Evolutionary conservation across 768 basidiomycete genomes (phyloP), one percentile per base, ranked within the genome.

Genomic region (Suillus ampliporus): DNA sequence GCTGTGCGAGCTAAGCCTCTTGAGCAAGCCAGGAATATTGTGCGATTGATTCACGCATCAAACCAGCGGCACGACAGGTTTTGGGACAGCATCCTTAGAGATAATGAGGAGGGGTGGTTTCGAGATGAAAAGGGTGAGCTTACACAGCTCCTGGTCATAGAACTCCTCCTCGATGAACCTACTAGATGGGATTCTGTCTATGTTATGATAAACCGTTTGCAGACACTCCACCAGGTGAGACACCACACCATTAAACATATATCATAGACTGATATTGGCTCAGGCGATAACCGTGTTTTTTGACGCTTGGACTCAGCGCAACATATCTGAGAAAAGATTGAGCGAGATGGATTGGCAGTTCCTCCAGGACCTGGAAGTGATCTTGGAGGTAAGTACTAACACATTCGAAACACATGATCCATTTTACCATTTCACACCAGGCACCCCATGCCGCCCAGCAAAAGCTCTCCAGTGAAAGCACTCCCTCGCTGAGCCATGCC

Each of bases 181-280:
- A 82, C 78, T 0, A 63, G 72, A 0, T 81, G 78, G 80, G 77
- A 80, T 51, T 79, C 73, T 3, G 77, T 72, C 0, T 78, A 67
- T 43, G 71, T 78, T 56, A 79, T 82, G 78, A 63, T 81, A 0
- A 44, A 66, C 35, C 6, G 26, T 31, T 31, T 65, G 48, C 5
- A 31, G 13, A 31, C 51, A 6, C 58, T 63, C 19, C 31, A 13
- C 2, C 62, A 47, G 34, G 64, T 63, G 60, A 53, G 62, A 44
- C 8, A 0, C 4, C 43, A n/a, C 43, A 44, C 4, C n/a, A 5
- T 21, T 4, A 23, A 47, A 50, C 9, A 50, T 19, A 50, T 1
- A 2, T 17, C 26, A 10, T 50, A 50, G 4, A 50, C 26, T 50
- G 10, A 28, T 17, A 50, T 9, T 50, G 26, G n/a, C 21, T 4